Evolutionary conservation across 257 asterid genomes (phyloP), one percentile per base, ranked within the genome.

Genomic region (Petunia secreta): DNA sequence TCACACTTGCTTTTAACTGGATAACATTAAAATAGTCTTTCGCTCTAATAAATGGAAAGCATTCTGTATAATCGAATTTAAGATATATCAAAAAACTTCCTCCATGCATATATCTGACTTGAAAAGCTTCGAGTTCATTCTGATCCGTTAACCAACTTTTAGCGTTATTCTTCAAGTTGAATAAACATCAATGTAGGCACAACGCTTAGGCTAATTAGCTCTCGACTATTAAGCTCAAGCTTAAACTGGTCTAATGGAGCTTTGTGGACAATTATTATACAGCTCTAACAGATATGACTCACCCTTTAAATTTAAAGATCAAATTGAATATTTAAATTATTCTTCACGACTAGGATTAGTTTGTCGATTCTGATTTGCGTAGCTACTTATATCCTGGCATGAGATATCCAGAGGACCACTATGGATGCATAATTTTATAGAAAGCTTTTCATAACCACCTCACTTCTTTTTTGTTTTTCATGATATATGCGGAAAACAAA

Each of bases 281-380:
- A 58, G 4, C 65, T 59, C 39, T 59, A 59, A 8, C 64, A 59
- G 25, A 59, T 1, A 59, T 57, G 63, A n/a, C 25, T 15, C 2
- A 16, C 7, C 65, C 10, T 16, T 59, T 59, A 59, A 16, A 59
- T 34, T 34, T 15, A 8, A 2, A 37, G 38, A 37, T 37, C 38
- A 63, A 37, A 36, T 63, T 63, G 2, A 63, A 63, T 6, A 36
- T 0, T 1, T 1, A 40, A 15, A 67, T 67, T 4, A 41, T 67
- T 67, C 13, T 67, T 41, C 75, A 67, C 54, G 8, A 3, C 15
- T 38, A 67, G 75, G 54, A 67, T 67, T 67, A 15, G 54, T 67
- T 67, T 15, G 13, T n/a, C 41, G 36, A 66, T 66, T 66, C 13
- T 15, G 75, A 66, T 41, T 40, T 15, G 52, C 37, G 46, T 46